Base-by-base conservation (phyloP, 768 basidiomycete genomes). In the Phylloporus arenicola region DNA sequence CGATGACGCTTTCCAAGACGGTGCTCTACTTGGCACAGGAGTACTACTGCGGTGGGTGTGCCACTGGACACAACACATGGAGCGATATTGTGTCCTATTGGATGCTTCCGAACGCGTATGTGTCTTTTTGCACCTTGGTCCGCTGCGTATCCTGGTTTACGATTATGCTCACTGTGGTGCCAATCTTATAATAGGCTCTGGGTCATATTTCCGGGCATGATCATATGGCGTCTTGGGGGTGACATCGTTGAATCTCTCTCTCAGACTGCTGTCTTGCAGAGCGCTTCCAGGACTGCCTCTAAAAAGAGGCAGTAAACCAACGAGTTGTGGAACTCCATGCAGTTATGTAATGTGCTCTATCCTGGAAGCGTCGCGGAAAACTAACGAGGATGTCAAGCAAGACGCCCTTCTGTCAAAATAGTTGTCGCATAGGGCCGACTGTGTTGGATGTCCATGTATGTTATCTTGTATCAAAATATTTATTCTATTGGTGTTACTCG, bases 1-100 rank as follows among this genome's bases (percentile, higher is more conserved):
- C 76, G n/a, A 83, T 91, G 84, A 94, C 92, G 0, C 69, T 92
- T 37, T 79, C 83, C 31, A 94, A 95, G 72, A 94, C 92, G 3
- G 63, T 82, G 6, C 74, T 95, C 17, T 95, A 94, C 68, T 80
- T 79, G 76, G 64, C 73, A 14, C 84, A 91, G 63, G 92, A 93
- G 66, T 86, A 84, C 65, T 90, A 74, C 61, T 90, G 88, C 64
- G 75, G 76, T 3, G 82, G 73, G 44, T 92, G 89, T 59, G 72
- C 79, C 10, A 71, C 83, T 24, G 89, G 89, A 9, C 92, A 95
- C 62, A 94, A 93, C 60, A 59, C 72, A 12, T 48, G 70, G 22
- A 54, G 59, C 40, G 73, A 76, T 29, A 64, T 87, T 39, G 17
- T 86, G 25, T 42, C 80, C 17, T 94, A 82, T 81, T 72, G 27